Conservation (phyloP, 2,329 filamentous ascomycete species). For the Diaporthe destruens region DNA sequence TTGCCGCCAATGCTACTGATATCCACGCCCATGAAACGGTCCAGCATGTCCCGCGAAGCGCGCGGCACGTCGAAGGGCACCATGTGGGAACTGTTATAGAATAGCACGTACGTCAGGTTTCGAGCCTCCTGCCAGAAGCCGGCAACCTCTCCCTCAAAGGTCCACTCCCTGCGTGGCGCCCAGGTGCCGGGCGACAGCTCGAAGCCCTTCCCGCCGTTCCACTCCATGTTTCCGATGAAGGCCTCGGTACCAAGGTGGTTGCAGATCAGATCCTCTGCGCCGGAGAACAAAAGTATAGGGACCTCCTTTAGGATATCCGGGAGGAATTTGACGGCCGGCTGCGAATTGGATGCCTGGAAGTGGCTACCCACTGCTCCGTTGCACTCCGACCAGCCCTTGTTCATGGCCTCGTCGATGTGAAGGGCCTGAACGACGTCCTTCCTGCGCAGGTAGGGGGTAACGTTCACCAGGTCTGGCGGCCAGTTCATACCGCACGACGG, state of each 20-base stretch:
- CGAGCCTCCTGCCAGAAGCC: constrained; percentile 95
- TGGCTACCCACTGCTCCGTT: constrained; percentile 79
- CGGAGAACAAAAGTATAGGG: constrained; percentile 89
- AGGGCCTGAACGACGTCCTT: constrained; percentile 83
- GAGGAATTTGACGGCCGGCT: constrained; percentile 79
- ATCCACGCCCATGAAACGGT: constrained; percentile 94
- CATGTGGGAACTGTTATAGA: constrained; percentile 98
- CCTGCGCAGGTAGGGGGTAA: constrained; percentile 88
- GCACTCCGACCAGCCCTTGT: constrained; percentile 92
- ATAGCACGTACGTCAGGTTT: constrained; percentile 94
- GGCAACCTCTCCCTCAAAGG: constrained; percentile 87
- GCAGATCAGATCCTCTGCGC: constrained; percentile 94
- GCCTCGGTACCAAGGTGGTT: constrained; percentile 96
- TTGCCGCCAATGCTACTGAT: constrained; percentile 87
- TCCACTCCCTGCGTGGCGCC: constrained; percentile 94
- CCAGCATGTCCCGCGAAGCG: constrained; percentile 93
- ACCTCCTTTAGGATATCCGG: constrained; percentile 83
- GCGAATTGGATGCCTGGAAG: constrained; percentile 79
- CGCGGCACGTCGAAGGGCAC: constrained; percentile 94
- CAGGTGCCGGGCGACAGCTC: constrained; percentile 87
- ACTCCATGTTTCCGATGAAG: constrained; percentile 89
- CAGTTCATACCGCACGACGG: constrained; percentile 97
- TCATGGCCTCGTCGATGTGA: constrained; percentile 85
- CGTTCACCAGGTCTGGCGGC: constrained; percentile 84
- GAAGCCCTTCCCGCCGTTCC: constrained; percentile 93